A percentile compares a stretch with the other conserved stretches of the same genome.
Conservation (phyloP, 192 early-diverging fungal genomes). For the Oehlia diaphana region DNA sequence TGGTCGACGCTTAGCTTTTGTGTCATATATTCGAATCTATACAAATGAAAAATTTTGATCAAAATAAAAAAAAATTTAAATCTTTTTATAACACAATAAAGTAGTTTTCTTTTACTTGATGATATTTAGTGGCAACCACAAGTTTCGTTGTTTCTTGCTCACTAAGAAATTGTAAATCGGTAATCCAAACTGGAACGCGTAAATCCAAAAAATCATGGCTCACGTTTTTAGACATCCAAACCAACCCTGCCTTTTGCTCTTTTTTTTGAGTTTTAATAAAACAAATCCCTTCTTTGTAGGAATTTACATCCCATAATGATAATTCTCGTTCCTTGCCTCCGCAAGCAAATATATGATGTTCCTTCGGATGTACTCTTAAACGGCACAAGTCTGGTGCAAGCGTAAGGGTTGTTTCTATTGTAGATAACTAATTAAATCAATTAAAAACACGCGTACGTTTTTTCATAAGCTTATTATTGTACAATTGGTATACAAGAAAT, state of each 20-base stretch:
- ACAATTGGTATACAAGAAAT: not conserved
- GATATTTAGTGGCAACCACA: constrained; percentile 68
- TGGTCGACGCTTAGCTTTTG: constrained; percentile 65
- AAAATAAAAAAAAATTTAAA: not conserved
- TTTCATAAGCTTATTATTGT: not conserved
- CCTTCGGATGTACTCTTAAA: constrained; percentile 67
- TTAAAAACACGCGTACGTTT: constrained; percentile 34
- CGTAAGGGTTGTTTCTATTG: constrained; percentile 33
- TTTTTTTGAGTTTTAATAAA: constrained; percentile 24
- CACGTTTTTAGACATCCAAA: constrained; percentile 87
- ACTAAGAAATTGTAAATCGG: constrained; percentile 73
- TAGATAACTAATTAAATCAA: constrained; percentile 30
- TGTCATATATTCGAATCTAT: constrained; percentile 86
- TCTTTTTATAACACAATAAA: not conserved
- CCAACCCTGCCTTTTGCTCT: constrained; percentile 39
- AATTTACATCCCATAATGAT: constrained; percentile 69
- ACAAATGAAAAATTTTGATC: constrained; percentile 25
- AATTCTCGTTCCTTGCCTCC: constrained; percentile 89
- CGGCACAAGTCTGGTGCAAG: constrained; percentile 58
- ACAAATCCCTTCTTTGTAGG: constrained; percentile 12
- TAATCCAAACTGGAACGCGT: constrained; percentile 86
- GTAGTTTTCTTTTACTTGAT: constrained; percentile 45
- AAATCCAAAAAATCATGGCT: constrained; percentile 78
- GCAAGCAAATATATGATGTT: constrained; percentile 70
- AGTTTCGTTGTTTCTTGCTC: constrained; percentile 55